phyloP scores from a whole-genome alignment of 78 protist genomes.

The Salpingoeca rosetta region DNA sequence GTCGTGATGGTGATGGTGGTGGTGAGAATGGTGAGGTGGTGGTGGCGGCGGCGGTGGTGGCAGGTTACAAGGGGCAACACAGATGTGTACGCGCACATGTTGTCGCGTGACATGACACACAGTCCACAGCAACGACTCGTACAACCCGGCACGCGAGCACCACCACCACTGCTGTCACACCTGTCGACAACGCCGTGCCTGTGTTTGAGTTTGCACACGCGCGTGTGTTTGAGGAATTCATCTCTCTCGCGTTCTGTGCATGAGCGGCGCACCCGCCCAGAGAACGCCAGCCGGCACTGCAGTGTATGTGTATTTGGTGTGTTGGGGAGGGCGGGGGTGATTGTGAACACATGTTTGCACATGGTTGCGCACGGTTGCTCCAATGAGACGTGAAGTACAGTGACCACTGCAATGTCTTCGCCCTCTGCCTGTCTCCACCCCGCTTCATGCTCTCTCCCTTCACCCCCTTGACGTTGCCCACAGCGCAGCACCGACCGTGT shows the following conservation, averaged over 20 bases:
- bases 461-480: not conserved
- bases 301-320: constrained; percentile 5
- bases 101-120: not conserved
- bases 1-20: not conserved
- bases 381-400: too few species aligned
- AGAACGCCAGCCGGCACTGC: constrained; percentile 71
- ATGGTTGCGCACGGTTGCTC: too few species aligned
- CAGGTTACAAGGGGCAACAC: not conserved
- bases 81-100: not conserved
- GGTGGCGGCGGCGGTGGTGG: not conserved
- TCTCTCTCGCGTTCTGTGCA: not conserved
- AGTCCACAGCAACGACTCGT: not conserved
- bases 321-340: not conserved
- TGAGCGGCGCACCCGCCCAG: constrained; percentile 27
- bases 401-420: not conserved
- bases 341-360: too few species aligned
- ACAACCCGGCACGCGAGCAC: not conserved
- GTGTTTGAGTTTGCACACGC: constrained; percentile 24
- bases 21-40: not conserved
- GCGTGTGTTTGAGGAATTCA: not conserved
- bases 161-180: too few species aligned
- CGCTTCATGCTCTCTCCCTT: not conserved
- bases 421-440: not conserved
- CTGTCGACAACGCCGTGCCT: constrained; percentile 48
- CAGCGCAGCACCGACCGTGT: not conserved